phyloP scores from a whole-genome alignment of 2,329 filamentous ascomycete genomes.

The Pyricularia grisea region DNA sequence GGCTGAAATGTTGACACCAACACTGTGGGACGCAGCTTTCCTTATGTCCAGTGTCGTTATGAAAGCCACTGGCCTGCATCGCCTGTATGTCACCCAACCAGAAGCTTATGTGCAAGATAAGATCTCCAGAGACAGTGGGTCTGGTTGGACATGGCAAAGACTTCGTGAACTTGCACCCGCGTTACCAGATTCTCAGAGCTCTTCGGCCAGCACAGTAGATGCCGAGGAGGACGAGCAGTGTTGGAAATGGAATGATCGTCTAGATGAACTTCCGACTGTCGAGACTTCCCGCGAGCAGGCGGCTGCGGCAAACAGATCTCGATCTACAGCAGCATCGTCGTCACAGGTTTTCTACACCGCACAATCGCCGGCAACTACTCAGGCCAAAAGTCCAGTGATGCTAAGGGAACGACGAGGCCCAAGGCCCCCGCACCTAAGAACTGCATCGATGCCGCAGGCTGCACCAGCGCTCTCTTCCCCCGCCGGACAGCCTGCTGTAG shows the following conservation, averaged over 20 bases:
- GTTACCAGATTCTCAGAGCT: conserved; percentile 30
- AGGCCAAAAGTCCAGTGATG: conserved; percentile 23
- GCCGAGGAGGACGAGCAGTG: conserved; percentile 54
- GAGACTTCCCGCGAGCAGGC: conserved; percentile 23
- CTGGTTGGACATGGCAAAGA: conserved; percentile 62
- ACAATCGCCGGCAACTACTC: conserved; percentile 21
- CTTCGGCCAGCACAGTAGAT: conserved; percentile 36
- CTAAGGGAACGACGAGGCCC: conserved; percentile 30
- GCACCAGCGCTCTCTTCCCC: conserved; percentile 27
- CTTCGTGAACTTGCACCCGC: conserved; percentile 53
- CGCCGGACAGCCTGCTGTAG: conserved; percentile 19
- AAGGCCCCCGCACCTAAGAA: conserved; percentile 39
- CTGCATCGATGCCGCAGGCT: conserved; percentile 36
- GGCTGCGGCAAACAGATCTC: conserved; percentile 24
- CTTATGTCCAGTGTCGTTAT: conserved; percentile 63
- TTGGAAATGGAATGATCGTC: conserved; percentile 57
- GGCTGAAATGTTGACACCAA: conserved; percentile 63
- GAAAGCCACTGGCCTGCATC: conserved; percentile 52
- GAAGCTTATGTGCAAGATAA: conserved; percentile 63
- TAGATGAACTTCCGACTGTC: conserved; percentile 47
- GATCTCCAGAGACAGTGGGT: conserved; percentile 31
- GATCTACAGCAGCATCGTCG: conserved; percentile 30
- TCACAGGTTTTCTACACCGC: conserved; percentile 28
- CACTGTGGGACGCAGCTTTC: conserved; percentile 63
- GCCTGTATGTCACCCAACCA: conserved; percentile 67